These are phyloP conservation scores for Tulasnella sp. DNA, from an alignment of 768 basidiomycete genomes.

Conservation along the genomic window DNA sequence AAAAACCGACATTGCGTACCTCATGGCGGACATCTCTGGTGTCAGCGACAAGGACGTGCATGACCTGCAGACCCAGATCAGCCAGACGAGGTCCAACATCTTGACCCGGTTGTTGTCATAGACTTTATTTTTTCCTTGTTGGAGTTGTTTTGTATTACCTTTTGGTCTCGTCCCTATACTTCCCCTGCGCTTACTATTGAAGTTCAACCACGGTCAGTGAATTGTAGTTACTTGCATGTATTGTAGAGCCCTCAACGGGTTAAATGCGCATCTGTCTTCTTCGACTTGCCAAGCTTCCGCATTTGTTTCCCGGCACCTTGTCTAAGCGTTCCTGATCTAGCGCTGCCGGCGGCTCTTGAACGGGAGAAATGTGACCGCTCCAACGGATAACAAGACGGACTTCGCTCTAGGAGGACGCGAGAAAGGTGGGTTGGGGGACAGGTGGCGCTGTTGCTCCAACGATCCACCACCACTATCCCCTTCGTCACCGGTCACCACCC, in stretches of 20 bases:
- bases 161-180: background rate
- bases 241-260: slow-evolving; percentile 7
- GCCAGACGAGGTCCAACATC: slow-evolving; percentile 77
- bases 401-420: background rate
- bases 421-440: background rate
- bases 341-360: too few species aligned
- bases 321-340: too few species aligned
- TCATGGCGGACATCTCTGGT: slow-evolving; percentile 94
- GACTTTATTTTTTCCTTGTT: slow-evolving; percentile 3
- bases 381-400: background rate
- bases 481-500: too few species aligned
- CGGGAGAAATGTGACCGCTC: background rate
- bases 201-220: slow-evolving; percentile 11
- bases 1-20: slow-evolving; percentile 86
- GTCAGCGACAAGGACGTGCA: slow-evolving; percentile 78
- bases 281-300: background rate
- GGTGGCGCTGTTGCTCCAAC: background rate
- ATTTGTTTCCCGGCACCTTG: too few species aligned
- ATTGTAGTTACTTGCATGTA: slow-evolving; percentile 8
- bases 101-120: slow-evolving; percentile 77
- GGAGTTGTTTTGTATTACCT: background rate
- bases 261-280: background rate
- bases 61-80: slow-evolving; percentile 72
- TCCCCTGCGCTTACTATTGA: background rate
- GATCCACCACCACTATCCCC: background rate